Conservation (phyloP, 2,329 filamentous ascomycete genomes). For the Neofusicoccum cordaticola region DNA sequence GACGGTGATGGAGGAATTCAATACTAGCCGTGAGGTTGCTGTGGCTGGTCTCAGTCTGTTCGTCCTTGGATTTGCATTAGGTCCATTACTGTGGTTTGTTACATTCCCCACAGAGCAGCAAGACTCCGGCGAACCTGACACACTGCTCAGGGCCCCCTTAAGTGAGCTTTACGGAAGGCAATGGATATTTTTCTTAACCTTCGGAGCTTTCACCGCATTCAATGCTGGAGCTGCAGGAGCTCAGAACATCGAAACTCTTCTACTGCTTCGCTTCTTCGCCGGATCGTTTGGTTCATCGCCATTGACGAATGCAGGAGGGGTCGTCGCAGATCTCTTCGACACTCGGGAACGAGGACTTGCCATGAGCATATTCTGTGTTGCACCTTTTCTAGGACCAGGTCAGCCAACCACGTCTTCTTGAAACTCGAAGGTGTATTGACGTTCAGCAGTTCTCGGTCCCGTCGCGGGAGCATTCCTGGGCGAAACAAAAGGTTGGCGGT, state of each 20-base stretch:
- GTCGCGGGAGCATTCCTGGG: slow-evolving; percentile 67
- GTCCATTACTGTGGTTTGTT: slow-evolving; percentile 35
- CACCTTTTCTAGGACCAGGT: slow-evolving; percentile 42
- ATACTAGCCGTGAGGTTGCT: slow-evolving; percentile 39
- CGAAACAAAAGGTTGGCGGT: slow-evolving; percentile 63
- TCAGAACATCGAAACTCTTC: slow-evolving; percentile 56
- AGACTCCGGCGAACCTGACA: background rate
- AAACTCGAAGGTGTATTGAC: background rate
- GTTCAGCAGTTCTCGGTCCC: slow-evolving; percentile 52
- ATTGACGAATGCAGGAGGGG: slow-evolving; percentile 64
- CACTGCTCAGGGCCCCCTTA: slow-evolving; percentile 47
- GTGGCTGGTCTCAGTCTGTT: slow-evolving; percentile 42
- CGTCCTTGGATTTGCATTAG: slow-evolving; percentile 43
- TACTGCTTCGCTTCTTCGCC: slow-evolving; percentile 65
- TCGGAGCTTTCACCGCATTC: slow-evolving; percentile 58
- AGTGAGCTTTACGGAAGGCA: slow-evolving; percentile 53
- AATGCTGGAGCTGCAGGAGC: slow-evolving; percentile 59
- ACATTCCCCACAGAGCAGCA: background rate
- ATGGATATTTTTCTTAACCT: slow-evolving; percentile 58
- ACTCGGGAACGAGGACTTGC: slow-evolving; percentile 57
- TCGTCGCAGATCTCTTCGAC: slow-evolving; percentile 62
- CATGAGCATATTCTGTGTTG: slow-evolving; percentile 51
- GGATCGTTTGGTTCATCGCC: slow-evolving; percentile 62
- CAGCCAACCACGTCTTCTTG: background rate
- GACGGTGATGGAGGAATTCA: slow-evolving; percentile 35